Evolutionary conservation across 2,329 filamentous ascomycete genomes (phyloP), one percentile per base, ranked within the genome.

Genomic region (Aureobasidium subglaciale): DNA sequence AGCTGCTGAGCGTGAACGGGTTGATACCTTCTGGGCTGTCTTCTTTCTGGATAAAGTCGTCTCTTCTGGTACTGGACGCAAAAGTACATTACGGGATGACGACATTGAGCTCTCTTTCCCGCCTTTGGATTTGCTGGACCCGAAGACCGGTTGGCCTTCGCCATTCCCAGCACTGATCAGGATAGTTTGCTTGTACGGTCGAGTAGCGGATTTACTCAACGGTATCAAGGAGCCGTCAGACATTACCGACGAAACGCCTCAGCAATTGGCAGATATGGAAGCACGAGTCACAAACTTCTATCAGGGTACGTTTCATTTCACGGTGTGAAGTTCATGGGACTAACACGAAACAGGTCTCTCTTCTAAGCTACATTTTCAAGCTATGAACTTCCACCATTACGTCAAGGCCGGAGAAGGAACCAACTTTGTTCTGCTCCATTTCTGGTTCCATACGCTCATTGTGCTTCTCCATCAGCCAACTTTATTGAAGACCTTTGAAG

Each of bases 1-100:
- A 60, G 85, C 81, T 63, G 80, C 88, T 3, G 89, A 95, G 63
- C 83, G 90, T 60, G 90, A 95, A 65, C 82, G 88, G 15, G 84
- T 90, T 40, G 88, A 95, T 63, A 92, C 90, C 0, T 90, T 95
- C 62, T 96, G 90, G 90, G 85, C 88, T 4, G 86, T 95, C 10
- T 95, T 95, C 68, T 86, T 95, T 61, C 79, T 95, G 1, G 90
- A 96, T 64, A 80, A 90, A 18, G 86, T 92, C 59, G 92, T 95
- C 24, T 95, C 90, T 0, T 92, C 88, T 0, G 90, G 90, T 0
- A 93, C 89, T 0, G 90, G 90, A 9, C 79, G 90, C 15, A 86
- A 89, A 0, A 90, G 92, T 10, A 95, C 89, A 0, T 78, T 95
- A 27, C 83, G 86, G 46, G 88, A 95, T 65, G 86, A 88, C 58